A percentile compares a stretch with the other conserved stretches of the same genome.
Conservation (phyloP, 23 red algal species). For the Gracilaria domingensis region DNA sequence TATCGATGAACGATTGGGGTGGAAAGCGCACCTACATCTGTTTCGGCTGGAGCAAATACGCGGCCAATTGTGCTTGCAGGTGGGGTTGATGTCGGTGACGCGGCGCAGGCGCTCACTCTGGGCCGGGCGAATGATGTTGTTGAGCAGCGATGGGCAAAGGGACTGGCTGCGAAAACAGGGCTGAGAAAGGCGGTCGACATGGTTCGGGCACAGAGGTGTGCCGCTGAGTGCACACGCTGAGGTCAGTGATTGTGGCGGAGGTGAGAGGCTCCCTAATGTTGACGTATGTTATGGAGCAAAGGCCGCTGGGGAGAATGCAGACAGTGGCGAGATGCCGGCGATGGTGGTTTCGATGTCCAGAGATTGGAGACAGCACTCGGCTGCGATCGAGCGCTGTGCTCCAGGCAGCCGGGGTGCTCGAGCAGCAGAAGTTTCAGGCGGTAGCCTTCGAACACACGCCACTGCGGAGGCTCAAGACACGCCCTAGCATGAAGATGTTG, state of each 20-base stretch:
- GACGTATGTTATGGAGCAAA: neutral
- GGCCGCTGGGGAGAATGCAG: neutral
- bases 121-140: neutral
- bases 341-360: neutral
- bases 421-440: too few species aligned
- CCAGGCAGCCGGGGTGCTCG: too few species aligned
- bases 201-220: neutral
- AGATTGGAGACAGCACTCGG: neutral
- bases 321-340: neutral
- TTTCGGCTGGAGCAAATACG: conserved; percentile 1
- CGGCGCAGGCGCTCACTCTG: neutral
- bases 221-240: neutral
- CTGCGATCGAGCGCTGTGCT: too few species aligned
- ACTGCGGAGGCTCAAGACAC: too few species aligned
- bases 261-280: neutral
- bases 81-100: neutral
- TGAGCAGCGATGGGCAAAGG: neutral
- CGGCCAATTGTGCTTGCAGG: neutral
- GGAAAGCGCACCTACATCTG: conserved; percentile 28
- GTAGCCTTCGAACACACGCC: too few species aligned
- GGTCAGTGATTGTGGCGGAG: neutral
- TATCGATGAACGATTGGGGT: conserved; percentile 44
- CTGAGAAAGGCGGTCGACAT: conserved; percentile 7
- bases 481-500: too few species aligned
- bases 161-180: neutral